Evolutionary conservation across 1,284 basidiomycete species (phyloP), one percentile per base, ranked within the genome.

Genomic region (Ganoderma leucocontextum): DNA sequence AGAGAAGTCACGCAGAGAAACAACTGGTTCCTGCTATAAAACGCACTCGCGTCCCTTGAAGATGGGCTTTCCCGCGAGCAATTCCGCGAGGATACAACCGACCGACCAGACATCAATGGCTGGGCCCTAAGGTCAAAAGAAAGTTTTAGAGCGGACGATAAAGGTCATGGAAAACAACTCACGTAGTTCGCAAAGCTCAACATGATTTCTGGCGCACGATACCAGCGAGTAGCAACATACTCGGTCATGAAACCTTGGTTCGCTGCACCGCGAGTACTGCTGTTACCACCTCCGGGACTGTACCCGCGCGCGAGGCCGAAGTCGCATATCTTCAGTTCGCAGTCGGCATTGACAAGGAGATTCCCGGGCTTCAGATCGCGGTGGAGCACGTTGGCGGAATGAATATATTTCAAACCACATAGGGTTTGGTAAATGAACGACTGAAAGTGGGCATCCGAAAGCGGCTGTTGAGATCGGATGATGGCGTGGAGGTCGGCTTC

Each of bases 221-320:
- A 98, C 97, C 96, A 98, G 67, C 96, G 87, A 12, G 96, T 98
- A n/a, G 96, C 96, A 39, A 98, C 96, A 80, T 96, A 98, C 82
- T 99, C 98, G 0, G 98, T 99, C 98, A 99, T 99, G 83, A 99
- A 98, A 0, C 97, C 96, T 74, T 96, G 95, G 76, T 95, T 95
- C 44, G 91, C 92, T 15, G 89, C 88, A 62, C 89, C 88, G 4
- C 92, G 95, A 35, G 85, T 82, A 64, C 72, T 73, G 64, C 66
- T 73, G 61, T 58, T 69, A 36, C 69, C 68, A 66, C 77, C 63
- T 19, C 85, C 88, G 64, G 96, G 91, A 17, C 88, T 96, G 81
- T 98, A 99, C 1, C 97, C 98, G 76, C 98, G 86, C 2, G 98
- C 97, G 53, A 99, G 88, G 59, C 98, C 98, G 80, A 99, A 99